These are phyloP conservation scores for Saccharomyces eubayanus DNA, from an alignment of 805 yeast species.

Conservation along the genomic window DNA sequence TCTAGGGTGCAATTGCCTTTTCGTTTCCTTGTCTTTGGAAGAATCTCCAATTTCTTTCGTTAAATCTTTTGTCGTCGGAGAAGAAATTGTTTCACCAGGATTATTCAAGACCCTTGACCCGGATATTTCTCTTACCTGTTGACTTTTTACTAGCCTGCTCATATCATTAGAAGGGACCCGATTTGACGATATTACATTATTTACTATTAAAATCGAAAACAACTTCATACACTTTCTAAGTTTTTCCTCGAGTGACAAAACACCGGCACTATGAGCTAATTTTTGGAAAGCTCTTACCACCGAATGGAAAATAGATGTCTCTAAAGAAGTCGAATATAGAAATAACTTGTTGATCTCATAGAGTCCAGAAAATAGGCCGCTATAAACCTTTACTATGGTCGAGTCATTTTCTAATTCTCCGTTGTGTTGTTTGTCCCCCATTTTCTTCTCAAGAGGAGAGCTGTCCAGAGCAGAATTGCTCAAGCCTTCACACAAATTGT, in stretches of 20 bases:
- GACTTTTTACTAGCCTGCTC: not conserved
- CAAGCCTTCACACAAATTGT: slow-evolving; percentile 59
- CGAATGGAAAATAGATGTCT: slow-evolving; percentile 58
- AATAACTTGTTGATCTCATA: slow-evolving; percentile 42
- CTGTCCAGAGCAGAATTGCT: slow-evolving; percentile 30
- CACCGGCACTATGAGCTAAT: slow-evolving; percentile 74
- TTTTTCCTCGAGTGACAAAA: slow-evolving; percentile 47
- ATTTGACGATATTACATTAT: slow-evolving; percentile 20
- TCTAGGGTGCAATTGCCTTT: slow-evolving; percentile 31
- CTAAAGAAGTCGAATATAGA: slow-evolving; percentile 54
- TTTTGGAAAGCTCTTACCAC: slow-evolving; percentile 70
- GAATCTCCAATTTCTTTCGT: slow-evolving; percentile 2
- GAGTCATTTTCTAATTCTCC: slow-evolving; percentile 4
- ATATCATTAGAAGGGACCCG: not conserved
- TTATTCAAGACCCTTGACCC: slow-evolving; percentile 4
- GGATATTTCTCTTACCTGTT: not conserved
- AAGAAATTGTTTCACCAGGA: not conserved
- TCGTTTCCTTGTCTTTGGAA: not conserved
- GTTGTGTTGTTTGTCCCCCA: slow-evolving; percentile 6
- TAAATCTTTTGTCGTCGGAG: not conserved
- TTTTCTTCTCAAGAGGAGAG: slow-evolving; percentile 31
- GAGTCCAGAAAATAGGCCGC: slow-evolving; percentile 34
- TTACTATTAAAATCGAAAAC: slow-evolving; percentile 40
- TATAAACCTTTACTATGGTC: slow-evolving; percentile 23
- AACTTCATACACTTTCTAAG: slow-evolving; percentile 50